These are phyloP conservation scores for Pseudoscleropodium purum DNA, from an alignment of 225 moss, liverwort and hornwort species.

Conservation along the genomic window DNA sequence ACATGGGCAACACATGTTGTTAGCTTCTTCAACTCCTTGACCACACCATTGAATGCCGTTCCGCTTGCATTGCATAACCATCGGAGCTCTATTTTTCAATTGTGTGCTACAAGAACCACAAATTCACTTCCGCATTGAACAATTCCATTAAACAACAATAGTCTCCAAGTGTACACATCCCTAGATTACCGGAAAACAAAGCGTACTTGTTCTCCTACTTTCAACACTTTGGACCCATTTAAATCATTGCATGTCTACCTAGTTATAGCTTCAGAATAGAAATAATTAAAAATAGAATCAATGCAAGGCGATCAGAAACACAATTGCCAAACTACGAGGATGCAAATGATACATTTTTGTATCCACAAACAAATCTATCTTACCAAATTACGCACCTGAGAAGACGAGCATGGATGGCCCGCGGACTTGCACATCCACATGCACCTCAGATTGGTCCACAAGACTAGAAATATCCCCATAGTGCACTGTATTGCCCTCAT, in stretches of 20 bases:
- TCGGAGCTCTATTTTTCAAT: not conserved
- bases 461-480: slow-evolving; percentile 29
- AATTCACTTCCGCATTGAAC: not conserved
- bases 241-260: not conserved
- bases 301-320: not conserved
- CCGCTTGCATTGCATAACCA: slow-evolving; percentile 55
- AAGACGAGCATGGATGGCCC: slow-evolving; percentile 55
- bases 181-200: not conserved
- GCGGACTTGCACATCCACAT: slow-evolving; percentile 42
- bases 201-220: not conserved
- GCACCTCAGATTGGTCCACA: slow-evolving; percentile 32
- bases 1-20: slow-evolving; percentile 95
- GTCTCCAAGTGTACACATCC: too few species aligned
- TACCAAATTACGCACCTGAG: slow-evolving; percentile 17
- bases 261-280: not conserved
- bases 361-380: too few species aligned
- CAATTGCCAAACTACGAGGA: not conserved
- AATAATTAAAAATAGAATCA: not conserved
- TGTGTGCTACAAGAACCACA: not conserved
- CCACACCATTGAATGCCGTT: slow-evolving; percentile 98
- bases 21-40: slow-evolving; percentile 92
- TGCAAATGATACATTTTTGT: too few species aligned
- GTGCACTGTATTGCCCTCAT: slow-evolving; percentile 22
- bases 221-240: not conserved
- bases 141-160: not conserved